phyloP scores from a whole-genome alignment of 1,284 basidiomycete species.

The Cryptococcus hybrid region DNA sequence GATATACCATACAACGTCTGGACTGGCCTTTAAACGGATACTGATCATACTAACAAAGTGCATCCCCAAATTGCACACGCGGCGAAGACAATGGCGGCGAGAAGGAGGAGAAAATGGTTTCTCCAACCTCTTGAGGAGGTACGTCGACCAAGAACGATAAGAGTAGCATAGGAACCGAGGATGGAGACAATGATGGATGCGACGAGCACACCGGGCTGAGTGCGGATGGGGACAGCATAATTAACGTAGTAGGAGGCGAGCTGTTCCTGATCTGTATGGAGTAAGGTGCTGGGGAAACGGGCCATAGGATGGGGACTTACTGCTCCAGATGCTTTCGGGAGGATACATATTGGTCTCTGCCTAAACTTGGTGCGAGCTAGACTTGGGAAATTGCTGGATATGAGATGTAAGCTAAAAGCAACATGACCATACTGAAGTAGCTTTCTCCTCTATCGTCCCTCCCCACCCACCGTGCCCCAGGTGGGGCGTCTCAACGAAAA shows the following conservation, averaged over 20 bases:
- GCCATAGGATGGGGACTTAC: too few relatives aligned
- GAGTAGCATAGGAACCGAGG: constrained; percentile 54
- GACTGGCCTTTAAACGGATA: constrained; percentile 48
- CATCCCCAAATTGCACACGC: constrained; percentile 68
- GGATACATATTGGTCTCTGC: constrained; percentile 14
- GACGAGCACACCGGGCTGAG: constrained; percentile 51
- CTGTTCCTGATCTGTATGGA: constrained; percentile 27
- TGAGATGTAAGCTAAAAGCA: too few relatives aligned
- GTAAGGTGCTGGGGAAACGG: constrained; percentile 3
- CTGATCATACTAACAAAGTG: constrained; percentile 55
- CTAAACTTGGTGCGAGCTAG: too few relatives aligned
- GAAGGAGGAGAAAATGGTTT: constrained; percentile 51
- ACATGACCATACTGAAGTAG: too few relatives aligned
- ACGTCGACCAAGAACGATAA: constrained; percentile 52
- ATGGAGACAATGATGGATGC: constrained; percentile 54
- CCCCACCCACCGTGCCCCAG: too few relatives aligned
- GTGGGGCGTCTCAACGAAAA: too few relatives aligned
- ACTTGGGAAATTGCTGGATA: too few relatives aligned
- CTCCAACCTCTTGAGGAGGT: constrained; percentile 50
- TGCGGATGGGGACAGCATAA: constrained; percentile 49
- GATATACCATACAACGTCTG: constrained; percentile 48
- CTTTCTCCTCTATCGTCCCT: too few relatives aligned
- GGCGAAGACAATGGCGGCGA: constrained; percentile 77
- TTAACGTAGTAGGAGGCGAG: constrained; percentile 47
- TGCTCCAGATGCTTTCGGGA: constrained; percentile 30